Percentiles rank a stretch among this genome's conserved stretches.
Conservation (phyloP, 257 asterid genomes). For the Thymus mandschuricus region DNA sequence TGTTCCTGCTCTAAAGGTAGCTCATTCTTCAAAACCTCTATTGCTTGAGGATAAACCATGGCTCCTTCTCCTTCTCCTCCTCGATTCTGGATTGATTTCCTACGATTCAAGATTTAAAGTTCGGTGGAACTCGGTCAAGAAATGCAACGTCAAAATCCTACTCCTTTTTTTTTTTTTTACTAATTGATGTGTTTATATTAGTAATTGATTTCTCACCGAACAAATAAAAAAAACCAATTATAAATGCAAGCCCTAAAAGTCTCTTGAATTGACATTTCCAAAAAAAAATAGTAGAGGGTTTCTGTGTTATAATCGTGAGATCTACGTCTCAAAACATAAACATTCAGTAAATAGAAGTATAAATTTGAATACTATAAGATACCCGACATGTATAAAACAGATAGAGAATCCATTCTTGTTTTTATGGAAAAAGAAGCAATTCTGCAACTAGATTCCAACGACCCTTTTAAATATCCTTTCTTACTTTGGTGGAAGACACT, state of each 20-base stretch:
- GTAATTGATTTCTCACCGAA: not conserved
- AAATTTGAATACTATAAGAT: too few species aligned
- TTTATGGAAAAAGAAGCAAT: not conserved
- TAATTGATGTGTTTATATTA: too few species aligned
- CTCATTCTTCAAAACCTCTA: slow-evolving; percentile 54
- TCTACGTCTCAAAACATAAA: too few species aligned
- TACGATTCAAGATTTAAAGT: not conserved
- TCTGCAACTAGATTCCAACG: slow-evolving; percentile 3
- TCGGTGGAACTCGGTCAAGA: slow-evolving; percentile 26
- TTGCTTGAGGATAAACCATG: slow-evolving; percentile 36
- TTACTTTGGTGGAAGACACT: not conserved
- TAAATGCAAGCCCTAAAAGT: not conserved
- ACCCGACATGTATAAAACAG: not conserved
- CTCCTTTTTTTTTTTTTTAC: too few species aligned
- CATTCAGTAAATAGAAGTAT: too few species aligned
- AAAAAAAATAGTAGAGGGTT: too few species aligned
- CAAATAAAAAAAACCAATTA: not conserved
- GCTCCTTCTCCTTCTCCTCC: not conserved
- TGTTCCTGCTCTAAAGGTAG: slow-evolving; percentile 63
- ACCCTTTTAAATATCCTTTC: slow-evolving; percentile 2
- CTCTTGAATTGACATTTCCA: too few species aligned
- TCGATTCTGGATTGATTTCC: slow-evolving; percentile 10
- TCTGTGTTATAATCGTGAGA: too few species aligned
- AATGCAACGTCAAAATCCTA: not conserved
- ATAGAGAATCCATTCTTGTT: too few species aligned